A percentile compares a stretch with the other conserved stretches of the same genome.
Conservation (phyloP, 1,139 yeast genomes). For the Groenewaldozyma auringiensis region DNA sequence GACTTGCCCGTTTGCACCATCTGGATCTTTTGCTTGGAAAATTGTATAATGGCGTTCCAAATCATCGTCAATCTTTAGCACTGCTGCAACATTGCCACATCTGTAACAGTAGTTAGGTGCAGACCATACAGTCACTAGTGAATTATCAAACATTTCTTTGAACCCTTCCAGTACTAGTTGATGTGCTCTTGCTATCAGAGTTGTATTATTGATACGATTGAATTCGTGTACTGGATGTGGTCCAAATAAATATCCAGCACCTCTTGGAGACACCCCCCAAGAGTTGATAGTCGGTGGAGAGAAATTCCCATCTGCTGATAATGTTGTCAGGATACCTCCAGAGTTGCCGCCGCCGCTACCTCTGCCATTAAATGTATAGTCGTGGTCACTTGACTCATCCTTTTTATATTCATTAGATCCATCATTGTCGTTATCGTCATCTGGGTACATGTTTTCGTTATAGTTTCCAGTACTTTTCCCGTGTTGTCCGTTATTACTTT, state of each 20-base stretch:
- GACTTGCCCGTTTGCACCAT: conserved; percentile 42
- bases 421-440: not conserved
- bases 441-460: not conserved
- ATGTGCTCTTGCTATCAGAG: conserved; percentile 92
- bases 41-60: conserved; percentile 68
- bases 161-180: conserved; percentile 97
- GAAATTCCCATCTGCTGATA: not conserved
- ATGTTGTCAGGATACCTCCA: not conserved
- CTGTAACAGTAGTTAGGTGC: conserved; percentile 95
- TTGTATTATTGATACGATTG: conserved; percentile 66
- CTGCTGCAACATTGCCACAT: conserved; percentile 93
- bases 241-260: conserved; percentile 94
- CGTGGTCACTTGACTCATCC: not conserved
- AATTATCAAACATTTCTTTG: conserved; percentile 78
- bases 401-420: not conserved
- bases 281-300: conserved; percentile 9
- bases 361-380: not conserved
- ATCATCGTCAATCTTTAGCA: conserved; percentile 67
- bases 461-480: not conserved
- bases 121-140: conserved; percentile 84
- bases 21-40: conserved; percentile 74
- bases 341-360: not conserved
- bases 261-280: conserved; percentile 96
- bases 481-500: conserved; percentile 1
- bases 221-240: conserved; percentile 74